Conservation (phyloP, 306 rosid species). For the Hippophae gyantsensis region DNA sequence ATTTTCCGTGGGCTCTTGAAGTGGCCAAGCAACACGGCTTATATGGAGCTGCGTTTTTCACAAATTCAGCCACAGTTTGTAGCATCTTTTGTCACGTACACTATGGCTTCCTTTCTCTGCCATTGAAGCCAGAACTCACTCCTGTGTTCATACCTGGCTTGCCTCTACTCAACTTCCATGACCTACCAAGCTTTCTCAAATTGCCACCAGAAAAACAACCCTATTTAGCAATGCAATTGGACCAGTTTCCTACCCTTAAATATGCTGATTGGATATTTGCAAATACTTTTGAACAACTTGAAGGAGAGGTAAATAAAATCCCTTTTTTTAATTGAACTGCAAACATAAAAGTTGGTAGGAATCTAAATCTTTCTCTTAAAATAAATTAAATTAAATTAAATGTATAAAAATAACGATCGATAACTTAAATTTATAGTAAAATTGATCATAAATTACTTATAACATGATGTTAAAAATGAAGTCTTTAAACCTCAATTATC, state of each 20-base stretch:
- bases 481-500: too few relatives aligned
- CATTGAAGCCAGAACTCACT: conserved; percentile 17
- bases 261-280: conserved; percentile 43
- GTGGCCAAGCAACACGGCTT: conserved; percentile 20
- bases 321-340: too few relatives aligned
- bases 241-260: conserved; percentile 40
- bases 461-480: too few relatives aligned
- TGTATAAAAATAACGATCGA: too few relatives aligned
- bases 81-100: conserved; percentile 21
- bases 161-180: conserved; percentile 33
- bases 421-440: too few relatives aligned
- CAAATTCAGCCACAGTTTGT: conserved; percentile 26
- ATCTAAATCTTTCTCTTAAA: too few relatives aligned
- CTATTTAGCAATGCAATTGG: conserved; percentile 52
- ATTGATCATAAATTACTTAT: too few relatives aligned
- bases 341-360: too few relatives aligned
- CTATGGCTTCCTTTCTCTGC: conserved; percentile 16
- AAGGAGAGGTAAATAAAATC: conserved; percentile 29
- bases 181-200: conserved; percentile 43
- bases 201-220: conserved; percentile 46
- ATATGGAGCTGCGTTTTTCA: conserved; percentile 26
- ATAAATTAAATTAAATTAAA: too few relatives aligned
- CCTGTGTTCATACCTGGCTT: conserved; percentile 40
- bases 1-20: conserved; percentile 25
- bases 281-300: conserved; percentile 48